phyloP scores from a whole-genome alignment of 106 monocot genomes.

The Apostasia shenzhenica region DNA sequence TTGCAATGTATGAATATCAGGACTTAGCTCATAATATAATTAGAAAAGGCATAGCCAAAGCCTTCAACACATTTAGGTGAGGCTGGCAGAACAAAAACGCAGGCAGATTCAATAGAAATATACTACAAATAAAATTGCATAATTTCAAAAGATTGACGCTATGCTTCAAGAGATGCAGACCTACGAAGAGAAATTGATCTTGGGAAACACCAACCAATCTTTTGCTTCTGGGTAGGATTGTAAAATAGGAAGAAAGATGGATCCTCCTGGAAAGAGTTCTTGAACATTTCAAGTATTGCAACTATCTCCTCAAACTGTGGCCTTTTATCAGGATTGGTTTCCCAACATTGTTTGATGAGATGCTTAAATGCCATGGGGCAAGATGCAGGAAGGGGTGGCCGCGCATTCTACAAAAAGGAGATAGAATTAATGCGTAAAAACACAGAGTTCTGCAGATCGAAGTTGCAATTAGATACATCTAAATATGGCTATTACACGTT shows the following conservation, averaged over 20 bases:
- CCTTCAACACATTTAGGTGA: not conserved
- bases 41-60: no score
- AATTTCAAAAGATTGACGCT: not conserved
- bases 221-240: conserved; percentile 32
- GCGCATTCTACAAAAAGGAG: conserved; percentile 48
- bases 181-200: conserved; percentile 18
- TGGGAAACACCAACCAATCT: conserved; percentile 35
- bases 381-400: conserved; percentile 59
- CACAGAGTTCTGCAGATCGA: not conserved
- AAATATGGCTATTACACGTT: not conserved
- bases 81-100: not conserved
- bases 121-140: not conserved
- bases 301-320: conserved; percentile 83
- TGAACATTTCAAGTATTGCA: conserved; percentile 52
- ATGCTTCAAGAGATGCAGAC: conserved; percentile 24
- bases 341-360: conserved; percentile 75
- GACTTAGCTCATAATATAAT: no score
- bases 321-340: conserved; percentile 58
- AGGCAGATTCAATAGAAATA: not conserved
- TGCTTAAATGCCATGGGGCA: conserved; percentile 68
- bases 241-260: conserved; percentile 58
- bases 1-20: no score
- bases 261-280: conserved; percentile 41
- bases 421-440: not conserved
- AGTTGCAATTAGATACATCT: not conserved